Evolutionary conservation across 768 basidiomycete genomes (phyloP), one percentile per base, ranked within the genome.

Genomic region (Chalciporus chontae): DNA sequence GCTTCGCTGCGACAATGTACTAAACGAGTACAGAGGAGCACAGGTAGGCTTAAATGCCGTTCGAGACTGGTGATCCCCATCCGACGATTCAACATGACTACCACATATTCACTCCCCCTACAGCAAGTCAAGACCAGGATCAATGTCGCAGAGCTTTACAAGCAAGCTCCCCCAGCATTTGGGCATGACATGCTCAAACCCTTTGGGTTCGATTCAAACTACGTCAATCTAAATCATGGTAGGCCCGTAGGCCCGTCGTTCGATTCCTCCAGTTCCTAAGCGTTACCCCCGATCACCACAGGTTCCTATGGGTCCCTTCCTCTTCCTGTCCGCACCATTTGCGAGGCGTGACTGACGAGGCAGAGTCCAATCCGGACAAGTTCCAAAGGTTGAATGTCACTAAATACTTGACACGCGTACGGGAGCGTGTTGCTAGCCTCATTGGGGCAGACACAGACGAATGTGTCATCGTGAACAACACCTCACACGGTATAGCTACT

Each of bases 211-310:
- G 78, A 82, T 37, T 71, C 80, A 4, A 70, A 73, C 36, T 86
- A 85, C 50, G 61, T 82, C 43, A 84, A 86, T 56, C 67, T 88
- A 40, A 87, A 88, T 58, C 72, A 81, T 45, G 85, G 86, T 83
- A 43, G 26, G 71, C 31, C 11, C 29, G 86, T 83, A 43, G 26
- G 71, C 31, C 11, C 29, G 11, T 26, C 26, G 8, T 26, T 26
- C 5, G 7, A 8, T 2, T 8, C 19, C 10, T 31, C 5, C 26
- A 26, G 3, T 26, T 26, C 3, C 26, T 26, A 4, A 8, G 8
- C 26, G 7, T 24, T 4, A 2, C 24, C 15, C 24, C 31, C 41
- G 17, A 0, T 45, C 34, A 24, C 13, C 9, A n/a, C 47, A 85
- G 84, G 83, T 11, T 78, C 83, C 0, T 84, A 76, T 55, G 84